Base-by-base conservation (phyloP, 2,329 filamentous ascomycete species). In the Fusarium transvaalense region DNA sequence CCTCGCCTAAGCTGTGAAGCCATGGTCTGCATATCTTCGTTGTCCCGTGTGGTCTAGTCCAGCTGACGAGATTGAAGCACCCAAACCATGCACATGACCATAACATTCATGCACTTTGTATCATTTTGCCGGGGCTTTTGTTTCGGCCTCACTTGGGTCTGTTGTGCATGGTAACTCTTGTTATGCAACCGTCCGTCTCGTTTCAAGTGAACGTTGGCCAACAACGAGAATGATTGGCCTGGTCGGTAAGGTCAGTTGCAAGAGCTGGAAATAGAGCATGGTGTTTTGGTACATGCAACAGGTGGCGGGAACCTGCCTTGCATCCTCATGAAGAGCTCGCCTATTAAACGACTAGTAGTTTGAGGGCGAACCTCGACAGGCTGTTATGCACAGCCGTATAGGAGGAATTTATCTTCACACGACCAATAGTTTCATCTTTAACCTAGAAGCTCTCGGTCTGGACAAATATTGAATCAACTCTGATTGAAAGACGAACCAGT, bases 1-100 rank as follows among this genome's bases (percentile, higher is more conserved):
- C 50, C 45, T 66, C 63, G 43, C 48, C 47, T 71, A 71, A 39
- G 35, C 23, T 50, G 61, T 64, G 61, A 68, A 53, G 61, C 64
- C 17, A n/a, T 43, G 10, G 27, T 25, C 23, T 29, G 32, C 13
- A 25, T 53, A 14, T 23, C 46, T 48, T 57, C 32, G 41, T 35
- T 43, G 19, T 17, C 17, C 56, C 31, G 17, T 43, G 35, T 48
- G 47, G 35, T 62, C 31, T 50, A 69, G 35, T 27, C 35, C 56
- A 58, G 37, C 38, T 62, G 43, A 45, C 31, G 27, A 39, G 25
- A 35, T 53, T 46, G 35, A 45, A 35, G 53, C 19, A 45, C 54
- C 50, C 31, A 61, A 42, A 35, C 35, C 46, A 58, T 56, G 32
- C 56, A 39, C 34, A 60, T 66, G 37, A 43, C 32, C 56, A 46